phyloP scores from a whole-genome alignment of 1,284 basidiomycete genomes.

The Phlebopus sp. region DNA sequence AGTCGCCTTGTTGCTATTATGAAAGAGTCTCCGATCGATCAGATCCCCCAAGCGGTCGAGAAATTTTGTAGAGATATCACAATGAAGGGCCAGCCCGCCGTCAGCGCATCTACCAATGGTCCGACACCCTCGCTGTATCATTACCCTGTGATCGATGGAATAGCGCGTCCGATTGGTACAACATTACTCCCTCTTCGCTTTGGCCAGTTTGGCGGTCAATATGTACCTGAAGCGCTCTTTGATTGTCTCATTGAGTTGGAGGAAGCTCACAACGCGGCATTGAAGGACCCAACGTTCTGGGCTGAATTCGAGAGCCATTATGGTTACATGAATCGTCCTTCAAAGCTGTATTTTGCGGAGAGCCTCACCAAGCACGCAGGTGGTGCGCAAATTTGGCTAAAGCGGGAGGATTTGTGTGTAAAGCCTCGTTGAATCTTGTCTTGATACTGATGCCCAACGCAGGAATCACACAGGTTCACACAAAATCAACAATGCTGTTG shows the following conservation, averaged over 20 bases:
- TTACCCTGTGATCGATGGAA: conserved; percentile 70
- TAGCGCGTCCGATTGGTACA: conserved; percentile 53
- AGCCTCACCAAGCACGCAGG: conserved; percentile 37
- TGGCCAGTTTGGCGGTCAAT: conserved; percentile 95
- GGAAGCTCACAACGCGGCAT: conserved; percentile 83
- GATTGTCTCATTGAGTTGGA: conserved; percentile 92
- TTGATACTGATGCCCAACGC: conserved; percentile 3
- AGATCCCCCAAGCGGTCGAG: conserved; percentile 63
- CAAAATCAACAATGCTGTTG: conserved; percentile 95
- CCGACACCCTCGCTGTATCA: conserved; percentile 18
- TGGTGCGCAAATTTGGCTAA: conserved; percentile 94
- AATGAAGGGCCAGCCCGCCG: conserved; percentile 51
- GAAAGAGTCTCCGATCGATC: conserved; percentile 56
- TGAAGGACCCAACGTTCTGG: conserved; percentile 89
- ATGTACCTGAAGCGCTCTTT: conserved; percentile 92
- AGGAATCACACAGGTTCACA: conserved; percentile 94
- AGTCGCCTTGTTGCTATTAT: conserved; percentile 81
- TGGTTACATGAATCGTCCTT: conserved; percentile 60
- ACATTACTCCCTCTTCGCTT: conserved; percentile 76
- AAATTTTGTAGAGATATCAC: conserved; percentile 70
- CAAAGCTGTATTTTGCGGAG: conserved; percentile 51
- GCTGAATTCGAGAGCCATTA: conserved; percentile 89
- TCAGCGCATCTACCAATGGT: conserved; percentile 31
- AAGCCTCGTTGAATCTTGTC: neutral
- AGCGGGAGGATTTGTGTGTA: conserved; percentile 87